Evolutionary conservation across 1,284 basidiomycete genomes (phyloP).

Genomic region (Fereydounia khargensis): DNA sequence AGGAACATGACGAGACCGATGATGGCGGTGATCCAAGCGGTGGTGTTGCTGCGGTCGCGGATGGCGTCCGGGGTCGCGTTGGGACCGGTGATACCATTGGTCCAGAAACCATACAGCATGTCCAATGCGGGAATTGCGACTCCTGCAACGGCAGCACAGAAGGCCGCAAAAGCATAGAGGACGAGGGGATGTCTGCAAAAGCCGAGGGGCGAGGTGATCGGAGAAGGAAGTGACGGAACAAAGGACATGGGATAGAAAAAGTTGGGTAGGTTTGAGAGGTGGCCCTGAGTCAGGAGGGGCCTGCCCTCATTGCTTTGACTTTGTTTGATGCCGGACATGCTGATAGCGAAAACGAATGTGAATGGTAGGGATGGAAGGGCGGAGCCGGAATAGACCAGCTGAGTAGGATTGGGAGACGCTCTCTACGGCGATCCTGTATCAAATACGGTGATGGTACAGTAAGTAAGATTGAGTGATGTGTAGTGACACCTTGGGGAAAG

Average conservation of each 20-base stretch:
- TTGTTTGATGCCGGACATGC: too few relatives aligned
- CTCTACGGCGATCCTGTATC: too few relatives aligned
- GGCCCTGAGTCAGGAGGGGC: too few relatives aligned
- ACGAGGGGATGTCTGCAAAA: slow-evolving; percentile 41
- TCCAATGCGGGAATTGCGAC: slow-evolving; percentile 42
- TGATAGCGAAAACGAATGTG: too few relatives aligned
- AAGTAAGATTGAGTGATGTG: too few relatives aligned
- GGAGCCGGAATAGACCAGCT: too few relatives aligned
- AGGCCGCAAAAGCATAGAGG: slow-evolving; percentile 38
- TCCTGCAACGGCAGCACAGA: slow-evolving; percentile 36
- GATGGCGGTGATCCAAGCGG: slow-evolving; percentile 56
- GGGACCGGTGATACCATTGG: slow-evolving; percentile 34
- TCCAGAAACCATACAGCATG: slow-evolving; percentile 51
- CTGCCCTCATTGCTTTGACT: too few relatives aligned
- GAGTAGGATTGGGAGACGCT: too few relatives aligned
- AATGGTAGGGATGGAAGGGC: too few relatives aligned
- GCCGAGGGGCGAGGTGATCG: slow-evolving; percentile 10
- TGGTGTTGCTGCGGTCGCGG: slow-evolving; percentile 25
- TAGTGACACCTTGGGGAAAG: too few relatives aligned
- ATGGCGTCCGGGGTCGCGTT: slow-evolving; percentile 21
- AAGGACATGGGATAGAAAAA: slow-evolving; percentile 49
- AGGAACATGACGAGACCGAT: slow-evolving; percentile 52
- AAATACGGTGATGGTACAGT: too few relatives aligned
- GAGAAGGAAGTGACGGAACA: slow-evolving; percentile 19
- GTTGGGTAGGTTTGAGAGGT: slow-evolving; percentile 21